phyloP scores from a whole-genome alignment of 2,329 filamentous ascomycete genomes.

The Arachnopeziza araneosa region DNA sequence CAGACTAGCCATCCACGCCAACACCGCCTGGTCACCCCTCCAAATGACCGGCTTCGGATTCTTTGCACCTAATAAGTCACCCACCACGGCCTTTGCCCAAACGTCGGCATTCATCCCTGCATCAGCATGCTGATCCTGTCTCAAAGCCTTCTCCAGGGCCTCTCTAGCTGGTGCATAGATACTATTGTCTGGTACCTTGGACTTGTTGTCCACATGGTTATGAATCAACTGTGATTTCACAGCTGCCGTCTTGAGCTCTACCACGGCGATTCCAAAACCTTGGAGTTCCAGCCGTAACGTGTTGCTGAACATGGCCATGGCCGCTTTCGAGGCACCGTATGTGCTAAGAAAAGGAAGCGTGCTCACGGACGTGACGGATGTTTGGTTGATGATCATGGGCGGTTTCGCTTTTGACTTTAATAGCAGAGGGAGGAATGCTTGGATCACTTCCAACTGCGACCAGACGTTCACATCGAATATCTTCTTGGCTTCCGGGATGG shows the following conservation, averaged over 20 bases:
- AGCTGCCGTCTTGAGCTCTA: conserved; percentile 18
- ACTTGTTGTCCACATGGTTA: background rate
- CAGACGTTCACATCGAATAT: conserved; percentile 31
- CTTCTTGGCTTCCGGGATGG: conserved; percentile 26
- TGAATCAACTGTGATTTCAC: conserved; percentile 10
- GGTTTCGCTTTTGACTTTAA: conserved; percentile 23
- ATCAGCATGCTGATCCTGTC: too few species aligned
- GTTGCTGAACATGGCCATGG: too few species aligned
- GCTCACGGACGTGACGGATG: conserved; percentile 29
- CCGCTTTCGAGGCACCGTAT: too few species aligned
- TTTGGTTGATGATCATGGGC: conserved; percentile 38
- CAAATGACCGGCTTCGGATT: background rate
- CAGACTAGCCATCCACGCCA: background rate
- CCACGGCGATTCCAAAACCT: conserved; percentile 18
- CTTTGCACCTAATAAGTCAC: background rate
- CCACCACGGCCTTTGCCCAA: too few species aligned
- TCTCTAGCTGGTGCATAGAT: too few species aligned
- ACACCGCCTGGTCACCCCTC: background rate
- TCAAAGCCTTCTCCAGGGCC: too few species aligned
- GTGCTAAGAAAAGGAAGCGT: too few species aligned
- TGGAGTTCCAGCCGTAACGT: conserved; percentile 14
- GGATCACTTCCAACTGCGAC: conserved; percentile 30
- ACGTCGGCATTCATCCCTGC: too few species aligned
- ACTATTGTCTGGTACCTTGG: too few species aligned
- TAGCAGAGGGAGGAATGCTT: conserved; percentile 31